phyloP scores from a whole-genome alignment of 2,329 filamentous ascomycete species.

The Aspergillus puulaauensis region DNA sequence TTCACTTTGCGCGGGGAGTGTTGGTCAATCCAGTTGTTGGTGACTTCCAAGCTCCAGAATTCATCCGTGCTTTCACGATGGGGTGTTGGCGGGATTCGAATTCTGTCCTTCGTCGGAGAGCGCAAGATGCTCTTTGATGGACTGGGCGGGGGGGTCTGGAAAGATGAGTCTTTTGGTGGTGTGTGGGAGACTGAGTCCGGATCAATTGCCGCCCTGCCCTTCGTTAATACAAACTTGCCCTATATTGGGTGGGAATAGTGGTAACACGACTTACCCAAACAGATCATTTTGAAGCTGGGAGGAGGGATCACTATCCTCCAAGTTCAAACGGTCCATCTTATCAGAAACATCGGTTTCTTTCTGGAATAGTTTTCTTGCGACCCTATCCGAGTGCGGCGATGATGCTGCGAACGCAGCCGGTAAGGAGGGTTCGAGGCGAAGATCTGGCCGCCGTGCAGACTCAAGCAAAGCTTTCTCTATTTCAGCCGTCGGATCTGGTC shows the following conservation, averaged over 20 bases:
- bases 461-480: slow-evolving; percentile 15
- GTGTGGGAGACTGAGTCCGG: slow-evolving; percentile 10
- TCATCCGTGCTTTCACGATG: slow-evolving; percentile 52
- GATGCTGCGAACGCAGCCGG: slow-evolving; percentile 19
- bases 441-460: slow-evolving; percentile 11
- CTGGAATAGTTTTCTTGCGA: slow-evolving; percentile 21
- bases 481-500: slow-evolving; percentile 22
- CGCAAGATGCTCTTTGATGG: slow-evolving; percentile 43
- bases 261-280: slow-evolving; percentile 18
- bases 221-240: not conserved
- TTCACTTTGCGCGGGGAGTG: slow-evolving; percentile 51
- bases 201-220: slow-evolving; percentile 6
- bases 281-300: slow-evolving; percentile 19
- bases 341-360: slow-evolving; percentile 22
- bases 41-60: slow-evolving; percentile 54
- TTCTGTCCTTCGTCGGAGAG: slow-evolving; percentile 49
- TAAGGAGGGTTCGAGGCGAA: slow-evolving; percentile 22
- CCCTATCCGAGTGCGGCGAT: slow-evolving; percentile 14
- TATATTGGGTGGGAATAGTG: not conserved
- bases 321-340: slow-evolving; percentile 20
- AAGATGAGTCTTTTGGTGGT: slow-evolving; percentile 5
- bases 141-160: slow-evolving; percentile 44
- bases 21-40: slow-evolving; percentile 56
- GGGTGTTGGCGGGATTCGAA: slow-evolving; percentile 50
- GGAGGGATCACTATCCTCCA: slow-evolving; percentile 23